These are phyloP conservation scores for Taiwanofungus camphoratus DNA, from an alignment of 1,284 basidiomycete species.

Conservation along the genomic window DNA sequence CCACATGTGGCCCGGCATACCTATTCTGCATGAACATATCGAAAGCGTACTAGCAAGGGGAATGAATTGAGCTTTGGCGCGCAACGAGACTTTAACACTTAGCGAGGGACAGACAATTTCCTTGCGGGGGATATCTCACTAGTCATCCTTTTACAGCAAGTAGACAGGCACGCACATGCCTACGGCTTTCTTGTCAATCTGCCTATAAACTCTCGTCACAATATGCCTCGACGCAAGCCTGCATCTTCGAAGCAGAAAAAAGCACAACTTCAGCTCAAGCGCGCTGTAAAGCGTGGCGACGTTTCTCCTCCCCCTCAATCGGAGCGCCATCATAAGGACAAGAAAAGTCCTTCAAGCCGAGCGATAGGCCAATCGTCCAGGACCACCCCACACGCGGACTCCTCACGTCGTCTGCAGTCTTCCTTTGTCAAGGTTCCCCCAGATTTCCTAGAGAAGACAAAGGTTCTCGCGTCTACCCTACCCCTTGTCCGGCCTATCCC, in stretches of 20 bases:
- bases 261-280: conserved; percentile 63
- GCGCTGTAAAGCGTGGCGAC: conserved; percentile 81
- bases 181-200: too few relatives aligned
- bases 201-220: too few relatives aligned
- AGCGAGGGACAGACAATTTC: too few relatives aligned
- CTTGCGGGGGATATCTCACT: too few relatives aligned
- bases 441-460: conserved; percentile 60
- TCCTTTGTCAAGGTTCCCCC: conserved; percentile 63
- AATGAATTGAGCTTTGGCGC: too few relatives aligned
- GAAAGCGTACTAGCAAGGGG: too few relatives aligned
- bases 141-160: too few relatives aligned
- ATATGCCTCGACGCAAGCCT: conserved; percentile 51
- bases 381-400: conserved; percentile 29
- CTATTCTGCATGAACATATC: too few relatives aligned
- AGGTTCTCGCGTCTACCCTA: conserved; percentile 47
- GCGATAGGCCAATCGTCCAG: conserved; percentile 14
- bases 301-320: conserved; percentile 35
- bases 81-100: too few relatives aligned
- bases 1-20: too few relatives aligned
- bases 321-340: conserved; percentile 24
- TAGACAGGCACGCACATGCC: too few relatives aligned
- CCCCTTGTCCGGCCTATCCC: conserved; percentile 58
- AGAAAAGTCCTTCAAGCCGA: conserved; percentile 7
- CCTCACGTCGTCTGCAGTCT: conserved; percentile 60
- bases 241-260: conserved; percentile 68